Evolutionary conservation across 495 filamentous ascomycete species (phyloP).

Genomic region (Aspergillus sclerotioniger): DNA sequence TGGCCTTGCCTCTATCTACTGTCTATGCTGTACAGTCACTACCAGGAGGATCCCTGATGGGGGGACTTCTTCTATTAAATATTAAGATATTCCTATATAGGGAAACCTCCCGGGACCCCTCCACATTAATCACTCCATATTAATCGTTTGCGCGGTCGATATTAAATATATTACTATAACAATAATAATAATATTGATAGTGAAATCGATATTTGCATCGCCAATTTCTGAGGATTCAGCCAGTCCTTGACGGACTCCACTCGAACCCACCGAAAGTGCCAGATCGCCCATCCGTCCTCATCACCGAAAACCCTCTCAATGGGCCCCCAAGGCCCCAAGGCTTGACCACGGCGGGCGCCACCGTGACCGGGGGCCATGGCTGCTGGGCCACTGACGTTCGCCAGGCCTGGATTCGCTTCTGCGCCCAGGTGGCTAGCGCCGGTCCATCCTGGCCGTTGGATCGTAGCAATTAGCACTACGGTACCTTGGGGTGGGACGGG

Average conservation of each 20-base stretch:
- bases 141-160: too few species aligned
- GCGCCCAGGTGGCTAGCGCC: slow-evolving; percentile 18
- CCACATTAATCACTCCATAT: too few species aligned
- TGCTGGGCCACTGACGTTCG: slow-evolving; percentile 22
- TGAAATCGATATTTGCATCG: slow-evolving; percentile 1
- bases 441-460: slow-evolving; percentile 25
- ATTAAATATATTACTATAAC: too few species aligned
- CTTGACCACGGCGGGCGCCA: slow-evolving; percentile 26
- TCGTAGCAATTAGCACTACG: too few species aligned
- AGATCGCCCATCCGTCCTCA: slow-evolving; percentile 19
- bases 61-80: too few species aligned
- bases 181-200: too few species aligned
- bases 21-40: too few species aligned
- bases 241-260: slow-evolving; percentile 13
- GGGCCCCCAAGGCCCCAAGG: slow-evolving; percentile 14
- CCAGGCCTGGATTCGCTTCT: slow-evolving; percentile 21
- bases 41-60: too few species aligned
- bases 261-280: slow-evolving; percentile 21
- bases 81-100: too few species aligned
- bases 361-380: slow-evolving; percentile 13
- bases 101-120: too few species aligned
- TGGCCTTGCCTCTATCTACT: neutral
- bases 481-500: slow-evolving; percentile 16
- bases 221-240: slow-evolving; percentile 3
- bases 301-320: slow-evolving; percentile 8